These are phyloP conservation scores for Fusarium pininemorale DNA, from an alignment of 2,329 filamentous ascomycete genomes.

Conservation along the genomic window DNA sequence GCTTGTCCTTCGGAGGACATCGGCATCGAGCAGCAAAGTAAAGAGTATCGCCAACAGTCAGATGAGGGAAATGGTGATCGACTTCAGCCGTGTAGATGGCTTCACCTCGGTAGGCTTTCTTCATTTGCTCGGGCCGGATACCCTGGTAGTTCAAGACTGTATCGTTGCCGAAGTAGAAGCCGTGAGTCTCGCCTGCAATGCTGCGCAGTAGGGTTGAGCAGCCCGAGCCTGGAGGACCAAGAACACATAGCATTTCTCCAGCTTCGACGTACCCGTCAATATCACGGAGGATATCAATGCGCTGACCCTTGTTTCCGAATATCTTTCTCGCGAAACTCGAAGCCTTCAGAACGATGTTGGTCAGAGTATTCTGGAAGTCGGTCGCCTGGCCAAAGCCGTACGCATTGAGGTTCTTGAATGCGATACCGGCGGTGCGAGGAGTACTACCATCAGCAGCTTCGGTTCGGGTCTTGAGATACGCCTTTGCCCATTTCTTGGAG, in stretches of 20 bases:
- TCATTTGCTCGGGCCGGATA: slow-evolving; percentile 74
- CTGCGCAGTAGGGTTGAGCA: slow-evolving; percentile 86
- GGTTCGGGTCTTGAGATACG: slow-evolving; percentile 41
- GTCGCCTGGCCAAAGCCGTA: slow-evolving; percentile 71
- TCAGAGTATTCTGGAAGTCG: slow-evolving; percentile 73
- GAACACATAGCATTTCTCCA: slow-evolving; percentile 77
- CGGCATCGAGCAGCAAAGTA: slow-evolving; percentile 76
- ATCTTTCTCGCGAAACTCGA: slow-evolving; percentile 54
- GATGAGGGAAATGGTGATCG: slow-evolving; percentile 78
- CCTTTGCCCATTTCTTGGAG: slow-evolving; percentile 54
- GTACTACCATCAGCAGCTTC: slow-evolving; percentile 54
- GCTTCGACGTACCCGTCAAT: slow-evolving; percentile 72
- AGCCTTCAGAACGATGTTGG: slow-evolving; percentile 62
- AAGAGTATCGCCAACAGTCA: slow-evolving; percentile 79
- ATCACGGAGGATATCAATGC: slow-evolving; percentile 70
- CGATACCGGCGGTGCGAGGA: slow-evolving; percentile 68
- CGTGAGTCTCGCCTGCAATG: slow-evolving; percentile 80
- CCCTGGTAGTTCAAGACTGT: slow-evolving; percentile 78
- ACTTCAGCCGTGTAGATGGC: slow-evolving; percentile 85
- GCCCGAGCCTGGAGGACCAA: slow-evolving; percentile 73
- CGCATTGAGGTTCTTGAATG: slow-evolving; percentile 70
- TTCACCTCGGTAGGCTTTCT: slow-evolving; percentile 77
- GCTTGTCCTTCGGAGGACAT: slow-evolving; percentile 59
- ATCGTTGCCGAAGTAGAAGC: slow-evolving; percentile 72
- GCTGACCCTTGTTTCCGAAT: slow-evolving; percentile 60